These are phyloP conservation scores for Naganishia liquefaciens DNA, from an alignment of 1,284 basidiomycete species.

Conservation along the genomic window DNA sequence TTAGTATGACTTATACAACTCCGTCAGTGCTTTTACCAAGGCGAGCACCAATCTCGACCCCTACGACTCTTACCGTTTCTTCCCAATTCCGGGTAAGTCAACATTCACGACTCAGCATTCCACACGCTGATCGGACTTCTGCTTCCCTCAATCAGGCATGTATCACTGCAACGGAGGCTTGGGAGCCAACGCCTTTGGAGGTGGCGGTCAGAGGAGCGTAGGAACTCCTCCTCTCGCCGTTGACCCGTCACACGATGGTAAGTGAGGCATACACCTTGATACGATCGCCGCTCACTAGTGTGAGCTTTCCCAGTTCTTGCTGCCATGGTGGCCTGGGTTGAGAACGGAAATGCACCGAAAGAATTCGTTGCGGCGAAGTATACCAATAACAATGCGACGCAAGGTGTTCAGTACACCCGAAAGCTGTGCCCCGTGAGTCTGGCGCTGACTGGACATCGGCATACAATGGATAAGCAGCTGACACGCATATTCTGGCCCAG, in stretches of 20 bases:
- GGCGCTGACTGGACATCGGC: no score
- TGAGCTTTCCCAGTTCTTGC: conserved; percentile 42
- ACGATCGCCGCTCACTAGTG: no score
- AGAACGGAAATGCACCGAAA: conserved; percentile 51
- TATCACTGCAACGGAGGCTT: conserved; percentile 21
- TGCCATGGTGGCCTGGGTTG: conserved; percentile 56
- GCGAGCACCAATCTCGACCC: conserved; percentile 41
- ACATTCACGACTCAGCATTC: conserved; percentile 42
- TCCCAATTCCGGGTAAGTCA: conserved; percentile 55
- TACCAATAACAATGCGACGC: conserved; percentile 26
- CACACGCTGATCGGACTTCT: conserved; percentile 13
- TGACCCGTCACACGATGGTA: conserved; percentile 12
- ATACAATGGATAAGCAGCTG: background rate
- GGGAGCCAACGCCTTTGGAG: conserved; percentile 17
- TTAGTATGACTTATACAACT: conserved; percentile 47
- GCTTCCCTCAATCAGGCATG: conserved; percentile 3
- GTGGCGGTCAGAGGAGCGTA: conserved; percentile 10
- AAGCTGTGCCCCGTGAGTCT: conserved; percentile 22
- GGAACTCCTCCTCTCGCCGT: conserved; percentile 7
- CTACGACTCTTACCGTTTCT: conserved; percentile 54
- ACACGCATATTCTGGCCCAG: background rate
- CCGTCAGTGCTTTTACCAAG: conserved; percentile 42
- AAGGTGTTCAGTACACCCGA: conserved; percentile 26
- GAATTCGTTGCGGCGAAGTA: conserved; percentile 45
- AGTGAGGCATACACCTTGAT: background rate